Base-by-base conservation (phyloP, 192 early-diverging fungal genomes). In the Podila clonocystis region DNA sequence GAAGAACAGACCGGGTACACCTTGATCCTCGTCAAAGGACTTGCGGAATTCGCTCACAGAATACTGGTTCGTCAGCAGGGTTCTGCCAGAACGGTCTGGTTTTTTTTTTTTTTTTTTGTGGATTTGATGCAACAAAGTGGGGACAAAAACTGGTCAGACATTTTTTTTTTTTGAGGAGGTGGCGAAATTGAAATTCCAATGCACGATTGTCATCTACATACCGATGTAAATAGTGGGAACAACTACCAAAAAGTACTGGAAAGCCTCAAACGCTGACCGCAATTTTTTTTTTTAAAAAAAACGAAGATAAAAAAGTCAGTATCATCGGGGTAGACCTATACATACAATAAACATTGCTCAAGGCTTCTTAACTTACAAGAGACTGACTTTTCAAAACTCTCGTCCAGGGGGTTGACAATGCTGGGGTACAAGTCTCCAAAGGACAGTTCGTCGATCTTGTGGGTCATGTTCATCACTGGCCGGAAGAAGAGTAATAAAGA, bases 41-140 rank as follows among this genome's bases (percentile, higher is more conserved):
- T 71, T 87, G 69, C 89, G 90, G 38, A 85, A 89, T 73, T 97
- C 95, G 30, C 94, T 97, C 2, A 97, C 96, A 13, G 96, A 94
- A 82, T 97, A 99, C 82, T 99, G 97, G 83, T 95, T 96, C 28
- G 97, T 97, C n/a, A 91, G 50, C 33, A 99, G 68, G 3, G 85
- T 66, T 38, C 77, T 85, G 48, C 75, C 67, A 8, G 65, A 64
- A 5, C 87, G 82, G 83, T 93, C 94, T 26, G 94, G 86, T 64
- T 92, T 93, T 96, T 6, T 95, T 94, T 26, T 30, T 19, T 24
- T 0, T 3, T 20, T n/a, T 50, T 58, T 29, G 9, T 29, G 28
- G 24, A 19, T 13, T 7, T 49, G 28, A 34, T 1, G 3, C 8
- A 41, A 38, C 5, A 38, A 61, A 7, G 24, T 7, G 12, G 12